Base-by-base conservation (phyloP, 352 stramenopile species). In the Pythium diclinum region DNA sequence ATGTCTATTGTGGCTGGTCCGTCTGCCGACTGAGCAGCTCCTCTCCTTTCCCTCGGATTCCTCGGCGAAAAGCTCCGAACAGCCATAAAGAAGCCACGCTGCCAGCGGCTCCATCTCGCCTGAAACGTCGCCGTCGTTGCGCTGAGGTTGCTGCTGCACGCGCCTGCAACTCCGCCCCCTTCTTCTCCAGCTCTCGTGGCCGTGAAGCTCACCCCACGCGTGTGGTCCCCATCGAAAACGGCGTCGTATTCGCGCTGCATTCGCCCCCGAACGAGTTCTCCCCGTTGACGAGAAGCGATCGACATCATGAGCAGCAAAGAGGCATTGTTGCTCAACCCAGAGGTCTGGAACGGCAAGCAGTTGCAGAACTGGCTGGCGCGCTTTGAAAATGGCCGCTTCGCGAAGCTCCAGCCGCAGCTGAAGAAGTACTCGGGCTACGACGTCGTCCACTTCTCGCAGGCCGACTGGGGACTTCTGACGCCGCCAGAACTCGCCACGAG, bases 331-430 rank as follows among this genome's bases (percentile, higher is more conserved):
- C 67, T 89, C 11, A 93, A 92, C 68, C 87, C 87, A n/a, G 82
- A 89, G 66, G 74, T 79, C 54, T 95, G 87, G 87, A 90, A 69
- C 56, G 68, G 79, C 59, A 87, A 90, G 68, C 83, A 95, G 72
- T 74, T 95, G 17, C 77, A 85, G 49, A 69, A 78, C 58, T 95
- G 84, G 84, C 77, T 95, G 44, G 77, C 69, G 47, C 77, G 75
- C 56, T 94, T 90, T 57, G 87, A 95, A 56, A 62, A 78, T 51
- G 85, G 87, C 3, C 84, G 87, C 44, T 95, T 89, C 61, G 79
- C 77, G 28, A 42, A 65, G 30, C 76, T 95, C 32, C 65, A 67
- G 9, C 49, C 69, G 17, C 68, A 85, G 56, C 61, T 95, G 36
- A 79, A 82, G 38, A 71, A 75, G 54, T 84, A 82, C 56, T 83